Evolutionary conservation across 164 flowering plant genomes (phyloP), one percentile per base, ranked within the genome.

Genomic region (Aristolochia californica): DNA sequence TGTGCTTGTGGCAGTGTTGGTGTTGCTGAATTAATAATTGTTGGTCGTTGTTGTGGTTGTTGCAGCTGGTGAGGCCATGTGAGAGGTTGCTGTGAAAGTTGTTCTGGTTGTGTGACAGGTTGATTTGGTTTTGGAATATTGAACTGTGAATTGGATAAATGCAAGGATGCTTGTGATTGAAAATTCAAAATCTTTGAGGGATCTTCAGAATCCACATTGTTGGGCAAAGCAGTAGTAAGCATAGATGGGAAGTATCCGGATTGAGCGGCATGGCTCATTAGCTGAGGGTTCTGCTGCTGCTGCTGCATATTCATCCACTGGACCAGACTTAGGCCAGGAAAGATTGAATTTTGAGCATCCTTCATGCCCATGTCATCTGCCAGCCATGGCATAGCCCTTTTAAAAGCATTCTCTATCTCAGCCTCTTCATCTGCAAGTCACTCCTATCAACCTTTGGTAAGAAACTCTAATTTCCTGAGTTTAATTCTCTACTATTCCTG

Each of bases 271-370:
- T 84, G 62, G 48, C 49, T 56, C 47, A 57, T 34, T 23, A 83
- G 67, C 61, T 82, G 97, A 67, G 80, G 78, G 65, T 77, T 85
- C 59, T 85, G 95, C 47, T 64, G 61, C n/a, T n/a, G n/a, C 63
- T 56, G 67, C 63, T 87, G 97, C 96, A 86, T 82, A 72, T 69
- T 91, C 98, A 91, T 91, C 98, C 98, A 91, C 71, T 91, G 98
- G 50, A 82, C 84, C 60, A 86, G 77, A 69, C 88, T 91, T 66
- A 86, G 68, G 48, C 98, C 98, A 5, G 96, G 91, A 51, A 85
- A 84, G 27, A 85, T 69, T 11, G 95, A 77, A 72, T 62, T 83
- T 13, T 81, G 66, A 43, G 84, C 62, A 68, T 88, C 93, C 71
- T 83, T 91, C 63, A 83, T 75, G 60, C 90, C 80, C 67, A 84